phyloP scores from a whole-genome alignment of 148 eudicot species.

The Camellia japonica region DNA sequence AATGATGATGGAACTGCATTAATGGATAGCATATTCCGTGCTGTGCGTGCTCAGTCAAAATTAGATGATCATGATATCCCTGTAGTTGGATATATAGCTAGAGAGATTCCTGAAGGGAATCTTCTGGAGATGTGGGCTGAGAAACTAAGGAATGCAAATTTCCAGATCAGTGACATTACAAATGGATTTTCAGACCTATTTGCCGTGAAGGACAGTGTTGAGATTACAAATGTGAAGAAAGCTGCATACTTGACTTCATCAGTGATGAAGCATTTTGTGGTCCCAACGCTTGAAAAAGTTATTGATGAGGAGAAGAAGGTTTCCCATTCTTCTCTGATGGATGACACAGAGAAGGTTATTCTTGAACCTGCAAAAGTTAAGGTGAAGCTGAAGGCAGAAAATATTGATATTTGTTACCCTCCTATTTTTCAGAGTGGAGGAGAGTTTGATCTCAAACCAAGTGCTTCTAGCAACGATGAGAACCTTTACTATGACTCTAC shows the following conservation, averaged over 20 bases:
- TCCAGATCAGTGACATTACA: slow-evolving; percentile 35
- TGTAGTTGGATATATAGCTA: slow-evolving; percentile 45
- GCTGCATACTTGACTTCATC: slow-evolving; percentile 52
- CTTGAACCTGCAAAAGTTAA: slow-evolving; percentile 45
- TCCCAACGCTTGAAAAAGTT: slow-evolving; percentile 55
- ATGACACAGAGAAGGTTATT: slow-evolving; percentile 53
- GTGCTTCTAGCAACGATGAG: slow-evolving; percentile 59
- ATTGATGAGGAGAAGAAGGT: slow-evolving; percentile 65
- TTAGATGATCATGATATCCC: slow-evolving; percentile 25
- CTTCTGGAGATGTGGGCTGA: slow-evolving; percentile 46
- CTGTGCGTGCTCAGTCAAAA: slow-evolving; percentile 20
- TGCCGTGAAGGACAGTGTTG: slow-evolving; percentile 45
- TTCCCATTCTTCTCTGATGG: slow-evolving; percentile 53
- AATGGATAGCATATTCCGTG: slow-evolving; percentile 44
- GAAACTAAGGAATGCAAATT: slow-evolving; percentile 32
- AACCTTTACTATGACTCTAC: slow-evolving; percentile 50
- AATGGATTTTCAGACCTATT: slow-evolving; percentile 53
- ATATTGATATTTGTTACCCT: slow-evolving; percentile 66
- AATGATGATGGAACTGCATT: slow-evolving; percentile 36
- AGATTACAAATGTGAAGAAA: slow-evolving; percentile 46
- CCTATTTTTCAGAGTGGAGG: slow-evolving; percentile 70
- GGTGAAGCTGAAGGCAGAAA: slow-evolving; percentile 58
- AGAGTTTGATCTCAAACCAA: slow-evolving; percentile 54
- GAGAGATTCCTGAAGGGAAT: slow-evolving; percentile 55
- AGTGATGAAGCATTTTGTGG: slow-evolving; percentile 58